phyloP scores from a whole-genome alignment of 495 filamentous ascomycete species.

The Hypoxylon crocopeplum region DNA sequence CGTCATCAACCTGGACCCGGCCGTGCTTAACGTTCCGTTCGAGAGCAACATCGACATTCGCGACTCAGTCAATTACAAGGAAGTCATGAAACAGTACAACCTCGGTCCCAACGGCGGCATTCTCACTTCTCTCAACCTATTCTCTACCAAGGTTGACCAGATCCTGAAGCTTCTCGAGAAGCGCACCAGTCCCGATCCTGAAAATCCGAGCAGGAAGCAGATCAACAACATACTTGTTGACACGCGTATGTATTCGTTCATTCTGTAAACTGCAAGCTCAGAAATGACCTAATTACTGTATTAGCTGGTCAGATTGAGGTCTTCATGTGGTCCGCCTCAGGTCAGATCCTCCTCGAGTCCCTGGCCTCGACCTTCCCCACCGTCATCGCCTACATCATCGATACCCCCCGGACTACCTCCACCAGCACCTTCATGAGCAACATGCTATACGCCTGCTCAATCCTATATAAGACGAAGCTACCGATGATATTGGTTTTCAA shows the following conservation, averaged over 20 bases:
- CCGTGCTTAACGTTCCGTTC: slow-evolving; percentile 94
- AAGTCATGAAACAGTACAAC: slow-evolving; percentile 99
- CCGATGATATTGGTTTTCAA: slow-evolving; percentile 99
- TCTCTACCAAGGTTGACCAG: slow-evolving; percentile 97
- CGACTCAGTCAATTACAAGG: slow-evolving; percentile 98
- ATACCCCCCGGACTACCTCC: slow-evolving; percentile 89
- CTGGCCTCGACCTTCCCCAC: slow-evolving; percentile 93
- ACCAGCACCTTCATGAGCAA: slow-evolving; percentile 99
- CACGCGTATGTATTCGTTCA: slow-evolving; percentile 60
- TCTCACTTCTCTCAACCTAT: slow-evolving; percentile 92
- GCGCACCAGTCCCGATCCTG: slow-evolving; percentile 70
- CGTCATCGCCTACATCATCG: slow-evolving; percentile 95
- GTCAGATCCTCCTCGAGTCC: slow-evolving; percentile 90
- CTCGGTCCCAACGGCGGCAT: slow-evolving; percentile 98
- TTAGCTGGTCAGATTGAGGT: slow-evolving; percentile 92
- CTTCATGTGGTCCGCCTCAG: slow-evolving; percentile 95
- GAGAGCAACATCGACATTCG: slow-evolving; percentile 98
- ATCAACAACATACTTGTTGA: slow-evolving; percentile 90
- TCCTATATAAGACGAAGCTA: slow-evolving; percentile 96
- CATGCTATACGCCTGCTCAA: slow-evolving; percentile 98
- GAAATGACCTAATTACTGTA: not conserved
- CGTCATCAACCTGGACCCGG: slow-evolving; percentile 96
- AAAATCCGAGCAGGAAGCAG: slow-evolving; percentile 63
- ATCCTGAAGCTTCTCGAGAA: slow-evolving; percentile 90
- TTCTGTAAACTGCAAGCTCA: not conserved